Percentiles rank a stretch among this genome's conserved stretches.
These are phyloP conservation scores for Neotropicomus parvogracilis DNA, from an alignment of 1,284 basidiomycete genomes.

Conservation along the genomic window DNA sequence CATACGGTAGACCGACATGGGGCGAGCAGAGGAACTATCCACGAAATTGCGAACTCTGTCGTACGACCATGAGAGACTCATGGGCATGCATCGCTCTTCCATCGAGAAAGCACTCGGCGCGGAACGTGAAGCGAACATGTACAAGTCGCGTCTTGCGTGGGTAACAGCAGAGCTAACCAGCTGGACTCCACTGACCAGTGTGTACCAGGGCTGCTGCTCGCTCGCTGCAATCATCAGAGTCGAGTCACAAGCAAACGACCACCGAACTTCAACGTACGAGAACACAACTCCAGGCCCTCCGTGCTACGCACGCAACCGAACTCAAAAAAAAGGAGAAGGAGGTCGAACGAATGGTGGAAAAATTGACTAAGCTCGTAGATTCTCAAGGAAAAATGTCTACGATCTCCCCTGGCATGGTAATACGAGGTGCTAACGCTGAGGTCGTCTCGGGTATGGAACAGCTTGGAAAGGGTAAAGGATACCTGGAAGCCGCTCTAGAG, in stretches of 20 bases:
- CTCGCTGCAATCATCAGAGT: slow-evolving; percentile 55
- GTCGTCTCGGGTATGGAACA: slow-evolving; percentile 48
- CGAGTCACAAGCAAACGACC: slow-evolving; percentile 63
- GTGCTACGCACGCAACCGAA: slow-evolving; percentile 67
- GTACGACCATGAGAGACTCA: slow-evolving; percentile 80
- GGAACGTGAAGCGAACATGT: slow-evolving; percentile 68
- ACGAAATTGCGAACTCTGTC: slow-evolving; percentile 73
- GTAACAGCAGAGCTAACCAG: slow-evolving; percentile 29
- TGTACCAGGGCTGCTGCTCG: slow-evolving; percentile 49
- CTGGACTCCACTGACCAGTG: slow-evolving; percentile 10
- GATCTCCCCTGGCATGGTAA: slow-evolving; percentile 46
- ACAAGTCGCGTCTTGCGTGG: slow-evolving; percentile 69
- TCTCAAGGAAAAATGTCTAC: slow-evolving; percentile 53
- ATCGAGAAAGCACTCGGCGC: slow-evolving; percentile 61
- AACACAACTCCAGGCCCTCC: slow-evolving; percentile 58
- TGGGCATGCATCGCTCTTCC: slow-evolving; percentile 56
- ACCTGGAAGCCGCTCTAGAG: slow-evolving; percentile 68
- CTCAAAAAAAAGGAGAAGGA: slow-evolving; percentile 81
- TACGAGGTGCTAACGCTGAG: slow-evolving; percentile 50
- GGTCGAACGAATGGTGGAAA: slow-evolving; percentile 72
- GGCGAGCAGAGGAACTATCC: slow-evolving; percentile 70
- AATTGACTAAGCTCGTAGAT: slow-evolving; percentile 70
- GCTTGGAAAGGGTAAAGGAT: slow-evolving; percentile 49
- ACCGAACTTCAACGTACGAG: slow-evolving; percentile 67
- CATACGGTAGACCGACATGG: slow-evolving; percentile 67